A percentile compares a stretch with the other conserved stretches of the same genome.
Conservation (phyloP, 1,139 yeast species). For the Kodamaea plutei region DNA sequence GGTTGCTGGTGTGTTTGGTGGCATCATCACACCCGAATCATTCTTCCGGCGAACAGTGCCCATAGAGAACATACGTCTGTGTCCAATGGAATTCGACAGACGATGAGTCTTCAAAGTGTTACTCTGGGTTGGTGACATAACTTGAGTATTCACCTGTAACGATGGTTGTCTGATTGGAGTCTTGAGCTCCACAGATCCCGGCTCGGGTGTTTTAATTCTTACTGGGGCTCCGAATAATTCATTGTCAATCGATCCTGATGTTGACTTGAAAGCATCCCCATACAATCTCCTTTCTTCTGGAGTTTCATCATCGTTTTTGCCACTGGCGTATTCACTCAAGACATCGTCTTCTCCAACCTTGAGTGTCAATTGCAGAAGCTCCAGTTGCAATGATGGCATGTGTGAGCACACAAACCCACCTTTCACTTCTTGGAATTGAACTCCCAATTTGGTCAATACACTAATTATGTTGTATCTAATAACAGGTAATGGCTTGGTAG, state of each 20-base stretch:
- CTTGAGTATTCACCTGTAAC: slow-evolving; percentile 28
- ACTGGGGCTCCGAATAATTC: slow-evolving; percentile 13
- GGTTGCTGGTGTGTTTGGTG: slow-evolving; percentile 50
- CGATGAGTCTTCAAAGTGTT: slow-evolving; percentile 22
- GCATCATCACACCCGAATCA: slow-evolving; percentile 43
- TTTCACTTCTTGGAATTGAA: slow-evolving; percentile 81
- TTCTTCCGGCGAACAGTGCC: slow-evolving; percentile 52
- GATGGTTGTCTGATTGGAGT: slow-evolving; percentile 42
- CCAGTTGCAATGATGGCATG: slow-evolving; percentile 43
- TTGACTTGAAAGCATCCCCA: slow-evolving; percentile 43
- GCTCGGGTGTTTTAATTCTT: slow-evolving; percentile 27
- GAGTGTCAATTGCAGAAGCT: slow-evolving; percentile 8
- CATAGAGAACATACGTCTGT: slow-evolving; percentile 60
- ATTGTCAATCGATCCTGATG: slow-evolving; percentile 30
- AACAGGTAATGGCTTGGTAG: slow-evolving; percentile 86
- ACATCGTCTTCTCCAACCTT: slow-evolving; percentile 8
- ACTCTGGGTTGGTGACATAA: slow-evolving; percentile 26
- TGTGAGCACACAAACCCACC: slow-evolving; percentile 92
- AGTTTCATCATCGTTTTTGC: slow-evolving; percentile 20
- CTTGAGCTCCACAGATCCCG: slow-evolving; percentile 12
- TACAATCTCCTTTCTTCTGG: slow-evolving; percentile 37
- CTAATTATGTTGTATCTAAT: slow-evolving; percentile 82
- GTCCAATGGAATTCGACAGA: slow-evolving; percentile 34
- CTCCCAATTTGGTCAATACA: slow-evolving; percentile 73
- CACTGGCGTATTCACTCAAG: slow-evolving; percentile 8